Evolutionary conservation across 2,329 filamentous ascomycete genomes (phyloP).

Genomic region (Periconia sp.): DNA sequence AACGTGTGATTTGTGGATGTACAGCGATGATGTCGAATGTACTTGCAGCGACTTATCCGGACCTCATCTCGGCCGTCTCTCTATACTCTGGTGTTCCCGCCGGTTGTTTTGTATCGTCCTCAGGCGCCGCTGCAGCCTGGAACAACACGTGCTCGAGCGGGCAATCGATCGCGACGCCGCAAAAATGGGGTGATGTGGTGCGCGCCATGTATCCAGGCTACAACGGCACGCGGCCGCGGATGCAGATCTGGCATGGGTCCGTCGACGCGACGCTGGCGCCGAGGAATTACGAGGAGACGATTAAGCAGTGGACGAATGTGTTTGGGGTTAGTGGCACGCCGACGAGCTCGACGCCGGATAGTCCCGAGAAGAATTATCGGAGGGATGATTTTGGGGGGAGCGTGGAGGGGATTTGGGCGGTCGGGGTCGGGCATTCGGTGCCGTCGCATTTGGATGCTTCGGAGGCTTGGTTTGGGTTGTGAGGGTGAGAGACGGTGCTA

Average conservation of each 20-base stretch:
- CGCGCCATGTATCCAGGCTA: conserved; percentile 56
- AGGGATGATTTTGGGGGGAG: conserved; percentile 31
- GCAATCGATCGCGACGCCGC: conserved; percentile 47
- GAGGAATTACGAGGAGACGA: conserved; percentile 59
- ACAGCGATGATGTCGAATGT: conserved; percentile 45
- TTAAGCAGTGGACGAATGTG: conserved; percentile 39
- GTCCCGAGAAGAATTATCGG: conserved; percentile 31
- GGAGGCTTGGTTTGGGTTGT: conserved; percentile 34
- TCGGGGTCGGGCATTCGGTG: conserved; percentile 30
- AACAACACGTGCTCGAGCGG: conserved; percentile 57
- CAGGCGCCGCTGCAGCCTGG: conserved; percentile 50
- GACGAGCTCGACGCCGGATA: conserved; percentile 25
- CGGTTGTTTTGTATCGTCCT: conserved; percentile 54
- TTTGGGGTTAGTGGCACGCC: conserved; percentile 27
- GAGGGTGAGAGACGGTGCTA: neutral
- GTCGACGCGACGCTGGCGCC: conserved; percentile 54
- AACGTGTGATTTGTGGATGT: too few species aligned
- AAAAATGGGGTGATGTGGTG: conserved; percentile 54
- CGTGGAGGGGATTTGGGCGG: conserved; percentile 31
- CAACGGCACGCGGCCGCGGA: conserved; percentile 53
- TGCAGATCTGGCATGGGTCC: conserved; percentile 62
- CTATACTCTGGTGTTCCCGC: conserved; percentile 57
- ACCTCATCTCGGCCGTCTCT: conserved; percentile 55
- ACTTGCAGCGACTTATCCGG: conserved; percentile 55
- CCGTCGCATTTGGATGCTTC: conserved; percentile 24